Percentiles rank a stretch among this genome's conserved stretches.
These are phyloP conservation scores for Rhynchospora breviuscula DNA, from an alignment of 176 grass and related monocot species.

Conservation along the genomic window DNA sequence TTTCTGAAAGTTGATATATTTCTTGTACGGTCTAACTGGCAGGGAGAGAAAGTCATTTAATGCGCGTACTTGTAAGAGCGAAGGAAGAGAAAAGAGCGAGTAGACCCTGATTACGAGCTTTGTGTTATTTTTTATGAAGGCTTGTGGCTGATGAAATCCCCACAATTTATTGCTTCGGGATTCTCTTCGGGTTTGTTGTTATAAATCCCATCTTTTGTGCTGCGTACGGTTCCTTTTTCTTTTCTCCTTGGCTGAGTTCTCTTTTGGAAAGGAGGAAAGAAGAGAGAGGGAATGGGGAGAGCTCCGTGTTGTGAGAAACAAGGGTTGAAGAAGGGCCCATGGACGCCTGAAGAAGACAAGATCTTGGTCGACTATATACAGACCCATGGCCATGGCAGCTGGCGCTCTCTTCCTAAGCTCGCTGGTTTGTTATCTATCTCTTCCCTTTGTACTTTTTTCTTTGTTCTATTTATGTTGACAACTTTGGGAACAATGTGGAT, in stretches of 20 bases:
- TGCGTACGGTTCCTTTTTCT: slow-evolving; percentile 11
- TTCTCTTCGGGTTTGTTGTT: slow-evolving; percentile 36
- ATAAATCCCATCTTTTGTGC: slow-evolving; percentile 40
- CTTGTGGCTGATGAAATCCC: slow-evolving; percentile 50
- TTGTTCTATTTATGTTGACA: not conserved
- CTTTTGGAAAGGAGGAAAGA: not conserved
- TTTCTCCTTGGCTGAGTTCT: not conserved
- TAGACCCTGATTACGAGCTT: slow-evolving; percentile 18
- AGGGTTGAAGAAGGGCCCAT: slow-evolving; percentile 90
- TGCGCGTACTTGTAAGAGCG: not conserved
- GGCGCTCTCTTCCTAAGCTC: slow-evolving; percentile 86
- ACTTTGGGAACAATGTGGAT: not conserved
- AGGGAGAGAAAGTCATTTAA: slow-evolving; percentile 5
- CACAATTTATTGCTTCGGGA: slow-evolving; percentile 56
- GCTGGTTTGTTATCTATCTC: slow-evolving; percentile 38
- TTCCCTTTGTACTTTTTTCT: not conserved
- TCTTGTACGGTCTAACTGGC: not conserved
- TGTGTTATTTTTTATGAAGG: not conserved
- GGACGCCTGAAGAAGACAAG: slow-evolving; percentile 96
- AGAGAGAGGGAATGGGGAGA: slow-evolving; percentile 48
- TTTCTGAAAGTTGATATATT: not conserved
- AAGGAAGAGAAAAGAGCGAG: not conserved
- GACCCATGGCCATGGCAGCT: slow-evolving; percentile 72
- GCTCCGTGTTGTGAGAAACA: slow-evolving; percentile 92
- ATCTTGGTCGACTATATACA: slow-evolving; percentile 81